Conservation (phyloP, 805 yeast species). For the Ogataea ramenticola region DNA sequence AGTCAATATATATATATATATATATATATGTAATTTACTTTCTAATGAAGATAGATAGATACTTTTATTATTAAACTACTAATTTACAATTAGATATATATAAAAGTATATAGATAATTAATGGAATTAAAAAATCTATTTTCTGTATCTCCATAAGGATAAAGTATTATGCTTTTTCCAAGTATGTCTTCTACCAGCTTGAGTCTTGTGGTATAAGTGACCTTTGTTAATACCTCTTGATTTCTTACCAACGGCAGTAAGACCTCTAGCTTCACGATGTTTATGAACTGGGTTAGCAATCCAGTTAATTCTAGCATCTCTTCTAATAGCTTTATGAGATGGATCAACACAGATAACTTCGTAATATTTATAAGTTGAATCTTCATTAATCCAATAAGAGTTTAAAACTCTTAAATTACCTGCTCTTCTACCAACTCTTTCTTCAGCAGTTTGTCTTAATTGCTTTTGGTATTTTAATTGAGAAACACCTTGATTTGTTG, state of each 20-base stretch:
- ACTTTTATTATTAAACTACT: no score
- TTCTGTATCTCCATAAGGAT: conserved; percentile 99
- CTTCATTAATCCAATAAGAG: conserved; percentile 99
- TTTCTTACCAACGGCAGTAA: conserved; percentile 96
- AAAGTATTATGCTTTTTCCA: conserved; percentile 99
- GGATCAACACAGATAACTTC: conserved; percentile 98
- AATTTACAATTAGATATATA: no score
- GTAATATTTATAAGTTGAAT: conserved; percentile 98
- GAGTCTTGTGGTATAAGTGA: conserved; percentile 97
- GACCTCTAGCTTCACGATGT: conserved; percentile 99
- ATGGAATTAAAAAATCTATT: conserved; percentile 30
- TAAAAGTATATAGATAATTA: not conserved
- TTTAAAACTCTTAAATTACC: conserved; percentile 98
- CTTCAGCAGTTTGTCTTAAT: conserved; percentile 97
- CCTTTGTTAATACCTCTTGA: conserved; percentile 99
- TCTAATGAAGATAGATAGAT: no score
- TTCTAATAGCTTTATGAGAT: conserved; percentile 96
- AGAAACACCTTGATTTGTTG: conserved; percentile 99
- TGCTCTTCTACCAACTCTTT: conserved; percentile 98
- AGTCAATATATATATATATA: no score
- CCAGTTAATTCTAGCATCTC: conserved; percentile 99
- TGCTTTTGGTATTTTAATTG: conserved; percentile 99
- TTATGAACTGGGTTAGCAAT: conserved; percentile 99
- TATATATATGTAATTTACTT: no score
- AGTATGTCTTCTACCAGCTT: conserved; percentile 98